phyloP scores from a whole-genome alignment of 2,329 filamentous ascomycete genomes.

The Botrytis galanthina region DNA sequence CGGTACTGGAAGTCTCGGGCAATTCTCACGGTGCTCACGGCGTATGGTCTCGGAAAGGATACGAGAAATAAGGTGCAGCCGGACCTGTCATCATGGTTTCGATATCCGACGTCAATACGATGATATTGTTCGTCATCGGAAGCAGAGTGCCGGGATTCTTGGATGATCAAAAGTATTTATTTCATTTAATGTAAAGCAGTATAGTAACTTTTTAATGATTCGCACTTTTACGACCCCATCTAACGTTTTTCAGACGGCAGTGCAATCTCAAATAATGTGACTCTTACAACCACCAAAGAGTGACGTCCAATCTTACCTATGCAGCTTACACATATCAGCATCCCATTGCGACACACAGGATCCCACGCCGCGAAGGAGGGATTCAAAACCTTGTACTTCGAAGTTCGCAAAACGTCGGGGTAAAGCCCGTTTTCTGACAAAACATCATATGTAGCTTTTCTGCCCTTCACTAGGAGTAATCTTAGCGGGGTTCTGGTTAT shows the following conservation, averaged over 20 bases:
- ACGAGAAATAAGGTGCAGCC: neutral
- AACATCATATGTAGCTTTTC: neutral
- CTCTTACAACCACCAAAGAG: neutral
- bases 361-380: neutral
- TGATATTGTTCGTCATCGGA: neutral
- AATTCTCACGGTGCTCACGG: neutral
- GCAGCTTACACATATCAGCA: neutral
- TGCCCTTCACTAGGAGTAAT: neutral
- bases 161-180: neutral
- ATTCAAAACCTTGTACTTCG: neutral
- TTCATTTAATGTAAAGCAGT: neutral
- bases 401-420: neutral
- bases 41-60: neutral
- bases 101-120: neutral
- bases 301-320: neutral
- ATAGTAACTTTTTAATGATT: neutral
- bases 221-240: neutral
- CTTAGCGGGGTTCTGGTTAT: neutral
- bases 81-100: neutral
- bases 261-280: neutral
- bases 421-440: neutral
- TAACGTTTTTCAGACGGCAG: neutral
- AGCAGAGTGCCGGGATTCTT: neutral
- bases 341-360: neutral
- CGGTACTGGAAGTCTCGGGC: neutral